Evolutionary conservation across 148 eudicot genomes (phyloP), one percentile per base, ranked within the genome.

Genomic region (Chenopodium album): DNA sequence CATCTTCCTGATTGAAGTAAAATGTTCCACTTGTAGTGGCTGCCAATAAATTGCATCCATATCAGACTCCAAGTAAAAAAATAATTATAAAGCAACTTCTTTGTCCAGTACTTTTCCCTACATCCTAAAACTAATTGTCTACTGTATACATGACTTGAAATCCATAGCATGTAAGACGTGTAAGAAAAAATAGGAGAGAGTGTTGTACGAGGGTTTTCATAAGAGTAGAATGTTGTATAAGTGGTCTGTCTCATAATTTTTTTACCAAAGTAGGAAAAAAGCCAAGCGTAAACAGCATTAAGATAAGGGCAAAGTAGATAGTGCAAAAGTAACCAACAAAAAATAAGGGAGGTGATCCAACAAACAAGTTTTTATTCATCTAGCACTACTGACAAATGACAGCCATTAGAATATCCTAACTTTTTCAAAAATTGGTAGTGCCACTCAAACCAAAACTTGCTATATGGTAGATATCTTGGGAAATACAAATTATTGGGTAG

Each of bases 11-110:
- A 96, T 86, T 63, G 92, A 90, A 83, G 91, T 85, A 85, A 91
- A 96, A 74, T 96, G 99, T 65, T 94, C 97, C 87, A 89, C 82
- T 82, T 94, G 90, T 80, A 96, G 85, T 6, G 99, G 99, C 99
- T 96, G 93, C 82, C 82, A 88, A 68, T 82, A 76, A 77, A 71
- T 83, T 17, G 48, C 32, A 82, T 69, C 65, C 76, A 79, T 11
- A 68, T 82, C 83, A 87, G 82, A 64, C 71, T 76, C 8, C 50
- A 73, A 14, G 2, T 16, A 29, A 31, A 59, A 19, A 32, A 12
- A 28, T 28, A 26, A 80, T 60, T 26, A 56, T 52, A 44, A 37
- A 37, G 11, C 41, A 28, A 12, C 23, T 23, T 46, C 26, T 73
- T 72, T 37, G 41, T 73, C 77, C 23, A 62, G 23, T 56, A 17